Evolutionary conservation across 202 grass and related monocot species (phyloP).

Genomic region (Zizania palustris): DNA sequence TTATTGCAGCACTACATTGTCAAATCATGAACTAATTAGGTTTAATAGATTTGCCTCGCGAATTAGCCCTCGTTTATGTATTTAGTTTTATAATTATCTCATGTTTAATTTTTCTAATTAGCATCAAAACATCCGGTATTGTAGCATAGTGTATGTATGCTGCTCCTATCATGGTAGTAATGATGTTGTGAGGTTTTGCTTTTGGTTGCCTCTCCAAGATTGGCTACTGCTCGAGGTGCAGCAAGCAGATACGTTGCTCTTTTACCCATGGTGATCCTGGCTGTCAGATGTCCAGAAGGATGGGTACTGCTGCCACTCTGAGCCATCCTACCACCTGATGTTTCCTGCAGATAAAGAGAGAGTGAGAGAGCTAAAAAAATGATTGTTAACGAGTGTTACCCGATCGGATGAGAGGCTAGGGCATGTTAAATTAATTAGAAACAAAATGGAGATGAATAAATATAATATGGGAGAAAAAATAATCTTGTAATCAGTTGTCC

Average conservation of each 20-base stretch:
- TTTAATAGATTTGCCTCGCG: too few relatives aligned
- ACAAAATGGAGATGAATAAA: too few relatives aligned
- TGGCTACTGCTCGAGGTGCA: constrained; percentile 32
- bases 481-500: background rate
- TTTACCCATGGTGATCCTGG: constrained; percentile 70
- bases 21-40: too few relatives aligned
- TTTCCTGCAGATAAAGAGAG: constrained; percentile 53
- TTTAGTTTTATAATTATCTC: too few relatives aligned
- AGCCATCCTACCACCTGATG: constrained; percentile 54
- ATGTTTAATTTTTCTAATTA: too few relatives aligned
- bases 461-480: too few relatives aligned
- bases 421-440: background rate
- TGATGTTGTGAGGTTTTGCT: constrained; percentile 49
- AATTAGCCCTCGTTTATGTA: too few relatives aligned
- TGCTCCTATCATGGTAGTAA: constrained; percentile 58
- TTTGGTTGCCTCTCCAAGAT: constrained; percentile 36
- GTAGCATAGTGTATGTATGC: constrained; percentile 37
- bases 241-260: constrained; percentile 35
- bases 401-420: too few relatives aligned
- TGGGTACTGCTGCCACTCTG: constrained; percentile 74
- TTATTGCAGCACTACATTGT: too few relatives aligned
- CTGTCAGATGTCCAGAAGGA: constrained; percentile 67
- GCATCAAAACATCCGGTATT: too few relatives aligned
- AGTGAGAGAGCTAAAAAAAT: background rate
- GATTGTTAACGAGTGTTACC: background rate